phyloP scores from a whole-genome alignment of 2,329 filamentous ascomycete genomes.

The Diaporthe longicolla region DNA sequence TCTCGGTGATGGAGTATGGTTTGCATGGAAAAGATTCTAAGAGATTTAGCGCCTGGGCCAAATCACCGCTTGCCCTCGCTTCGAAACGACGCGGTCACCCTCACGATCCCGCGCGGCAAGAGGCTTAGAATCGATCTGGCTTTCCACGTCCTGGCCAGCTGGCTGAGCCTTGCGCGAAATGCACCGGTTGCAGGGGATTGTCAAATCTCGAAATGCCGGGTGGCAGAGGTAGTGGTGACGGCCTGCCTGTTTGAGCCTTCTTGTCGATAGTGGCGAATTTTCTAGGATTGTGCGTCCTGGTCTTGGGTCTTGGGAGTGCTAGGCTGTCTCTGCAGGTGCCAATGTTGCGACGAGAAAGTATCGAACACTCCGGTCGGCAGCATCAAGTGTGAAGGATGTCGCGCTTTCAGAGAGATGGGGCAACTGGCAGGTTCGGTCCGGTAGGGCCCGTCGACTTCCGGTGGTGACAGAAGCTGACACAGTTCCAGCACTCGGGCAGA shows the following conservation, averaged over 20 bases:
- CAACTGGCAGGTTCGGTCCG: constrained; percentile 31
- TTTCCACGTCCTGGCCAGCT: constrained; percentile 3
- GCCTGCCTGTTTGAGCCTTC: constrained; percentile 27
- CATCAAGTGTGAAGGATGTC: constrained; percentile 28
- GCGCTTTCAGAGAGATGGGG: constrained; percentile 21
- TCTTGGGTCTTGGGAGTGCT: constrained; percentile 10
- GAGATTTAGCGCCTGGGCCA: constrained; percentile 44
- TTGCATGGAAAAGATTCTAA: constrained; percentile 66
- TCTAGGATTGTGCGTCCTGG: constrained; percentile 4
- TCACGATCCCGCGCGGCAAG: constrained; percentile 41
- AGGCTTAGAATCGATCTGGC: constrained; percentile 37
- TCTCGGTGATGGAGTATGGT: constrained; percentile 61
- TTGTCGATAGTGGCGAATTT: constrained; percentile 34
- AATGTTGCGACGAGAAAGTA: constrained; percentile 18
- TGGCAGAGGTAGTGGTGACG: constrained; percentile 5
- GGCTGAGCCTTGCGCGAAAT: constrained; percentile 6
- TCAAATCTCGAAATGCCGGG: constrained; percentile 8
- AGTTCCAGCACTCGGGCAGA: constrained; percentile 57
- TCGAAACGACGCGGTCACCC: constrained; percentile 40
- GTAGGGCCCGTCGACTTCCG: constrained; percentile 17
- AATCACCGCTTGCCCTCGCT: constrained; percentile 49
- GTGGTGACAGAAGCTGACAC: constrained; percentile 50
- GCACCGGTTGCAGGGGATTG: background rate
- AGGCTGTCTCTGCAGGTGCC: constrained; percentile 30
- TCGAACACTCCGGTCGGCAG: constrained; percentile 19